Conservation (phyloP, 495 filamentous ascomycete genomes). For the Penicillium canescens region DNA sequence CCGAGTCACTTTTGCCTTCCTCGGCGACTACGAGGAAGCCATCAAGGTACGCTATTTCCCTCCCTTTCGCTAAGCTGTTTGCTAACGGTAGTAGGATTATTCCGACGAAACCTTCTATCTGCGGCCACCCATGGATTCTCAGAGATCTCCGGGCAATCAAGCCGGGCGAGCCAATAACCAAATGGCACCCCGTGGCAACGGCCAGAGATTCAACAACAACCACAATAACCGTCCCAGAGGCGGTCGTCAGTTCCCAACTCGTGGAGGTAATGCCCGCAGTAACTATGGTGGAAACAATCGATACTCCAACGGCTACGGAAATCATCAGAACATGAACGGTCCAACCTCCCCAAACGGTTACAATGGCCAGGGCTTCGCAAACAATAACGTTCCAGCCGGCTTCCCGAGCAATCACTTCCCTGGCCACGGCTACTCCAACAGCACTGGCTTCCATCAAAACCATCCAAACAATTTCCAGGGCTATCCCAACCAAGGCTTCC, state of each 20-base stretch:
- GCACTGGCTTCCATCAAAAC: not conserved
- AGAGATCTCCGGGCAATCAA: not conserved
- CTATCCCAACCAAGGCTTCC: not conserved
- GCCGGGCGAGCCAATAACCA: not conserved
- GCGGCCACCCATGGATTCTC: not conserved
- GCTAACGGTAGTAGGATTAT: not conserved
- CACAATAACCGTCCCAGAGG: not conserved
- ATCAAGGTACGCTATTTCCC: not conserved
- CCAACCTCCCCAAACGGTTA: not conserved
- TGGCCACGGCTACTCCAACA: not conserved
- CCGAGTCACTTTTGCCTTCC: not conserved
- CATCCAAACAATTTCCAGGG: not conserved
- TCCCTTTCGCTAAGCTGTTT: not conserved
- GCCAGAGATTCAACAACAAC: not conserved
- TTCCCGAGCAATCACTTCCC: not conserved
- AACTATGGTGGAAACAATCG: not conserved
- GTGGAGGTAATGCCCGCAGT: not conserved
- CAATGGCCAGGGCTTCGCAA: no score
- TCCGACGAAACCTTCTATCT: not conserved
- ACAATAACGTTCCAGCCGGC: not conserved
- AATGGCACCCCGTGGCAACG: not conserved
- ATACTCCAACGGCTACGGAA: not conserved
- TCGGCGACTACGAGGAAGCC: slow-evolving; percentile 1
- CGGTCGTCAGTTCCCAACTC: not conserved
- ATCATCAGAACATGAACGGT: not conserved